phyloP scores from a whole-genome alignment of 2,329 filamentous ascomycete species.

The Exophiala xenobiotica region DNA sequence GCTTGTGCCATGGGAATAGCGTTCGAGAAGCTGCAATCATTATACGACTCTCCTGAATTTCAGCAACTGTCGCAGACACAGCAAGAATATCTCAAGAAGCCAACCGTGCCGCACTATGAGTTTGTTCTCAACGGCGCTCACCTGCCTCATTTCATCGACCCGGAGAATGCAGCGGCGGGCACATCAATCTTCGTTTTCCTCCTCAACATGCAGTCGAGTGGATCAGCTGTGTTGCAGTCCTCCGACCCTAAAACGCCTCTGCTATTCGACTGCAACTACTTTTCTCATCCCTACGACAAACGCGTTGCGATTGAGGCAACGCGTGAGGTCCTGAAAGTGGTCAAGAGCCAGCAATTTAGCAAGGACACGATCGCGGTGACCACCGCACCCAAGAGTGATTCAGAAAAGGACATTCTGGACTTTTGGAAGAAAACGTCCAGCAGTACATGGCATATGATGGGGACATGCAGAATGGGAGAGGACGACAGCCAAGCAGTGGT shows the following conservation, averaged over 20 bases:
- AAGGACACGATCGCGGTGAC: constrained; percentile 47
- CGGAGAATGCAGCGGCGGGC: constrained; percentile 28
- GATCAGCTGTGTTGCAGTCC: constrained; percentile 55
- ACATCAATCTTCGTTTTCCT: constrained; percentile 50
- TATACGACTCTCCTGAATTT: constrained; percentile 50
- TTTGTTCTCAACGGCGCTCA: constrained; percentile 37
- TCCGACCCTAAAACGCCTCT: constrained; percentile 53
- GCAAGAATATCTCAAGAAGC: constrained; percentile 47
- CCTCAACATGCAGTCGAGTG: constrained; percentile 56
- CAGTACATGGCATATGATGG: constrained; percentile 57
- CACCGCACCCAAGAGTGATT: constrained; percentile 46
- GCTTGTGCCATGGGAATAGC: constrained; percentile 35
- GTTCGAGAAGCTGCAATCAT: constrained; percentile 44
- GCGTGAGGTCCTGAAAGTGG: constrained; percentile 45
- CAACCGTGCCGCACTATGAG: constrained; percentile 60
- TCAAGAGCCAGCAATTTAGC: constrained; percentile 46
- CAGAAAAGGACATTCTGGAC: constrained; percentile 55
- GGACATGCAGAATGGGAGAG: constrained; percentile 59
- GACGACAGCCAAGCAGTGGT: constrained; percentile 48
- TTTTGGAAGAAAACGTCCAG: constrained; percentile 47
- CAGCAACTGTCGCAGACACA: constrained; percentile 46
- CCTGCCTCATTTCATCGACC: constrained; percentile 27
- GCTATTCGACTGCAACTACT: constrained; percentile 54
- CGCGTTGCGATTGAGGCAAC: constrained; percentile 51
- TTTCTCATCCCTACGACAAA: constrained; percentile 56